These are phyloP conservation scores for Fusarium humuli DNA, from an alignment of 2,329 filamentous ascomycete species.

Conservation along the genomic window DNA sequence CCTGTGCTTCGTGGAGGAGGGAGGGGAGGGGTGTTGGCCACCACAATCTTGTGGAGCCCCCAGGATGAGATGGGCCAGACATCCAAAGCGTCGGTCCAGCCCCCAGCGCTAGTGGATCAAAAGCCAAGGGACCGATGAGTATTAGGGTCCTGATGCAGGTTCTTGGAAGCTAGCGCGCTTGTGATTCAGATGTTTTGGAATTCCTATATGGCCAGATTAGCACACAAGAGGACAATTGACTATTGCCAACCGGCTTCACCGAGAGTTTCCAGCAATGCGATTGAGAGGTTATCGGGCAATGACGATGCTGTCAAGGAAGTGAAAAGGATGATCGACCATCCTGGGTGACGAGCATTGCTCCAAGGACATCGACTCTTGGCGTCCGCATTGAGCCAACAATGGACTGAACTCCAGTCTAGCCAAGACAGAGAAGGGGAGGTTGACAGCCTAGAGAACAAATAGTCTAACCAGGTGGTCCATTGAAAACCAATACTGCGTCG, in stretches of 20 bases:
- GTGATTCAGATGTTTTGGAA: slow-evolving; percentile 10
- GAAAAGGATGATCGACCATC: slow-evolving; percentile 1
- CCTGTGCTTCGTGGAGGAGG: slow-evolving; percentile 36
- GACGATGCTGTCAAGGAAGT: background rate
- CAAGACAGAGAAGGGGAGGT: slow-evolving; percentile 15
- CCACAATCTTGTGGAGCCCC: slow-evolving; percentile 37
- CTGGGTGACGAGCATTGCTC: slow-evolving; percentile 15
- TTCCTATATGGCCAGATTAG: background rate
- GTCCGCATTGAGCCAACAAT: slow-evolving; percentile 18
- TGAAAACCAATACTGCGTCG: background rate
- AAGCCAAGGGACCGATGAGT: slow-evolving; percentile 30
- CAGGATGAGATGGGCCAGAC: slow-evolving; percentile 36
- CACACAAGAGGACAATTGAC: background rate
- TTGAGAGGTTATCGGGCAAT: background rate
- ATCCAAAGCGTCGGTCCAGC: slow-evolving; percentile 24
- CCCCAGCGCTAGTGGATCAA: slow-evolving; percentile 32
- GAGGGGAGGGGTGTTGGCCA: slow-evolving; percentile 39
- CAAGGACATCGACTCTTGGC: slow-evolving; percentile 27
- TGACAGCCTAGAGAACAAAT: slow-evolving; percentile 14
- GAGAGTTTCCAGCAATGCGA: background rate
- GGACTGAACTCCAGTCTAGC: slow-evolving; percentile 18
- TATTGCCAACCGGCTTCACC: background rate
- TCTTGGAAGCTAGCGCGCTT: slow-evolving; percentile 38
- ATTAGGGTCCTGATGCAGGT: slow-evolving; percentile 28
- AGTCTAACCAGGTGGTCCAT: slow-evolving; percentile 1